phyloP scores from a whole-genome alignment of 2,329 filamentous ascomycete genomes.

The Magnaporthiopsis poae region DNA sequence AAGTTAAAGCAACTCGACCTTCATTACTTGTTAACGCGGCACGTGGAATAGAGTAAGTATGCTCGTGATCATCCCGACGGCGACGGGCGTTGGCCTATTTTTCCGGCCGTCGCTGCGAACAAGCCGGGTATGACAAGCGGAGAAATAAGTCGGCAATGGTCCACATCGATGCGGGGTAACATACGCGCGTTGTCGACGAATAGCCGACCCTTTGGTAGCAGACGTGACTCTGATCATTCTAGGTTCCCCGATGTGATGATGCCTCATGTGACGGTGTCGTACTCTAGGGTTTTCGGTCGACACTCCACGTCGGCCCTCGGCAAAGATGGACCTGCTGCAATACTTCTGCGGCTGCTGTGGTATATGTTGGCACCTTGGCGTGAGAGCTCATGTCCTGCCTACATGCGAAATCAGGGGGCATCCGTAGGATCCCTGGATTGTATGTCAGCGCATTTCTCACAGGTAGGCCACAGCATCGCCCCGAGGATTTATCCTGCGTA shows the following conservation, averaged over 20 bases:
- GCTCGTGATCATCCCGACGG: neutral
- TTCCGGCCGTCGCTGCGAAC: neutral
- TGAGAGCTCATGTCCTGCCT: neutral
- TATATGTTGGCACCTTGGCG: neutral
- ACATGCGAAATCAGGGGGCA: conserved; percentile 2
- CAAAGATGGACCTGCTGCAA: neutral
- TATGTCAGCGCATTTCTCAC: neutral
- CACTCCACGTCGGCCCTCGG: neutral
- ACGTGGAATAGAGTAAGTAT: neutral
- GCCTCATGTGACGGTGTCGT: too few relatives aligned
- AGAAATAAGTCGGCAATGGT: neutral
- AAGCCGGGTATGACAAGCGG: neutral
- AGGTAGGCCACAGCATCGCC: neutral
- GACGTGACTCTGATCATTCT: neutral
- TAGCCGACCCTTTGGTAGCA: neutral
- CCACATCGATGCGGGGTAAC: neutral
- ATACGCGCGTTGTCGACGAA: neutral
- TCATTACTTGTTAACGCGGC: neutral
- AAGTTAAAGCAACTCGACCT: neutral
- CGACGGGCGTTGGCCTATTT: neutral
- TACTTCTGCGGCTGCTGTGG: neutral
- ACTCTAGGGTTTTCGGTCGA: neutral
- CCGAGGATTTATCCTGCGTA: conserved; percentile 18
- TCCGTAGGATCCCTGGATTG: conserved; percentile 7
- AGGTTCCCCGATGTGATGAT: neutral